phyloP scores from a whole-genome alignment of 1,284 basidiomycete genomes.

The Afroboletus lepidellus region DNA sequence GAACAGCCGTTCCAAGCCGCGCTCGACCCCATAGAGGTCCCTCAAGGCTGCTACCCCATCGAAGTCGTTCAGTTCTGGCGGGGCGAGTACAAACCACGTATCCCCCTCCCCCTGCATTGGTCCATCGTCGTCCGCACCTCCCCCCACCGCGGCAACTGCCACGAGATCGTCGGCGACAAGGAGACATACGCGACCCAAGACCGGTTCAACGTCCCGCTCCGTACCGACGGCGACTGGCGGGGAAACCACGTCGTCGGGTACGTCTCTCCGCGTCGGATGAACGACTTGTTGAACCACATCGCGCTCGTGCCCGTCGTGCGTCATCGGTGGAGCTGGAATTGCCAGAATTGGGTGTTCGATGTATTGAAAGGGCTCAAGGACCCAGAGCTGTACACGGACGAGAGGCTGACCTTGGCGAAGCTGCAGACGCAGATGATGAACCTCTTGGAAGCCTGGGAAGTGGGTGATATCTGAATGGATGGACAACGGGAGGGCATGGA shows the following conservation, averaged over 20 bases:
- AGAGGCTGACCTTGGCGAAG: slow-evolving; percentile 5
- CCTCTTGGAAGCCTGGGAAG: slow-evolving; percentile 17
- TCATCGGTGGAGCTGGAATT: slow-evolving; percentile 11
- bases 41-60: slow-evolving; percentile 20
- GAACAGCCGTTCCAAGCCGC: not conserved
- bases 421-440: slow-evolving; percentile 14
- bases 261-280: slow-evolving; percentile 10
- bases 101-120: slow-evolving; percentile 29
- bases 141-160: slow-evolving; percentile 20
- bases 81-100: slow-evolving; percentile 12
- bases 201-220: slow-evolving; percentile 10
- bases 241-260: slow-evolving; percentile 21
- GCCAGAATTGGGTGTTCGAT: slow-evolving; percentile 20
- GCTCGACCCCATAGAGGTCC: slow-evolving; percentile 23
- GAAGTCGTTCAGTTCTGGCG: slow-evolving; percentile 33
- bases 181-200: slow-evolving; percentile 24
- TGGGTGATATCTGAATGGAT: slow-evolving; percentile 7
- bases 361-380: slow-evolving; percentile 9
- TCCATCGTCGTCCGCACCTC: slow-evolving; percentile 25
- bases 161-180: slow-evolving; percentile 31
- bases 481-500: not conserved
- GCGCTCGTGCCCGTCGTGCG: slow-evolving; percentile 14
- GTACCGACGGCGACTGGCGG: slow-evolving; percentile 12
- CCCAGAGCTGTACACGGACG: slow-evolving; percentile 11
- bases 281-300: slow-evolving; percentile 13